phyloP scores from a whole-genome alignment of 2,329 filamentous ascomycete species.

The Triangularia setosa region DNA sequence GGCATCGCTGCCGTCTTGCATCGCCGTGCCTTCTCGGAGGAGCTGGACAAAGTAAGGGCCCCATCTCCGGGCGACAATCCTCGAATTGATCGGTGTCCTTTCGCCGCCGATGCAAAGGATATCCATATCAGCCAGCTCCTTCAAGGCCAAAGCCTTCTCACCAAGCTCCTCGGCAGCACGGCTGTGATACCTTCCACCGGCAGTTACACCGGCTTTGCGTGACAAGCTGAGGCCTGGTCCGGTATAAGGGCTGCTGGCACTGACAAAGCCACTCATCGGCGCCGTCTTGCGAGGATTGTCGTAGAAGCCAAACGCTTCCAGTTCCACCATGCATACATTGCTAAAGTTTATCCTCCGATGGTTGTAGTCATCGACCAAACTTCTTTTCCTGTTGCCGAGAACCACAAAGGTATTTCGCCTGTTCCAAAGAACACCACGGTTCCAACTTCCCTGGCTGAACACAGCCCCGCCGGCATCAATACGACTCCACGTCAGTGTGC shows the following conservation, averaged over 20 bases:
- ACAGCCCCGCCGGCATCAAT: slow-evolving; percentile 94
- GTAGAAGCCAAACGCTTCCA: slow-evolving; percentile 95
- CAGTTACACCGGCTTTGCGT: slow-evolving; percentile 60
- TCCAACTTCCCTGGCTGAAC: slow-evolving; percentile 97
- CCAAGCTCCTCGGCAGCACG: slow-evolving; percentile 81
- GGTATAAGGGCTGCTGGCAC: slow-evolving; percentile 69
- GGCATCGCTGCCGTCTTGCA: slow-evolving; percentile 68
- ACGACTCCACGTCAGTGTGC: slow-evolving; percentile 85
- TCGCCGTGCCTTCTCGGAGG: slow-evolving; percentile 72
- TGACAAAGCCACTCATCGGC: slow-evolving; percentile 79
- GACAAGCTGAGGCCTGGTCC: slow-evolving; percentile 53
- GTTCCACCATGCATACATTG: slow-evolving; percentile 92
- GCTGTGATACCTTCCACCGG: slow-evolving; percentile 72
- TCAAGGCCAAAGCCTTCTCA: slow-evolving; percentile 69
- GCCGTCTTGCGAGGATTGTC: slow-evolving; percentile 81
- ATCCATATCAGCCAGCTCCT: slow-evolving; percentile 95
- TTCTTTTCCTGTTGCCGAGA: slow-evolving; percentile 87
- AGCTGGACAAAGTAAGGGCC: slow-evolving; percentile 94
- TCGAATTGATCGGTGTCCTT: slow-evolving; percentile 88
- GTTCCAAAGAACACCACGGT: slow-evolving; percentile 89
- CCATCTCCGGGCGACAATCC: slow-evolving; percentile 83
- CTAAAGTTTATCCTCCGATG: slow-evolving; percentile 96
- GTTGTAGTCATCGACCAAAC: slow-evolving; percentile 95
- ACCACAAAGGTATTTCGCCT: slow-evolving; percentile 94
- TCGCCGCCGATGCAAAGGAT: slow-evolving; percentile 88